Conservation (phyloP, 2,329 filamentous ascomycete species). For the Fusarium armeniacum region DNA sequence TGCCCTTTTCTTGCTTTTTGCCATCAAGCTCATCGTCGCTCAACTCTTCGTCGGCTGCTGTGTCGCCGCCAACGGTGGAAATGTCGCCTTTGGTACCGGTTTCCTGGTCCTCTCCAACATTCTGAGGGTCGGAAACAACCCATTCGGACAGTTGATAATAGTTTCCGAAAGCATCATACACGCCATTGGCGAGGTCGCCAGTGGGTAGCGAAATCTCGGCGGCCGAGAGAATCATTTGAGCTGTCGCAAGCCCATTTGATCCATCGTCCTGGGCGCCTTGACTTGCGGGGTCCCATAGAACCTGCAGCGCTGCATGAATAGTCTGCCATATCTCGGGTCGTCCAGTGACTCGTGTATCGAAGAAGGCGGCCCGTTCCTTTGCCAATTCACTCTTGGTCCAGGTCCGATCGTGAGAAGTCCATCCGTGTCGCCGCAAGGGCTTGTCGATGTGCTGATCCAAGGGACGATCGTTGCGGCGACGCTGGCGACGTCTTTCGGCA, state of each 20-base stretch:
- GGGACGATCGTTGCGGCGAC: slow-evolving; percentile 55
- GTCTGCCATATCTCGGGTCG: slow-evolving; percentile 84
- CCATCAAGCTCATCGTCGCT: slow-evolving; percentile 58
- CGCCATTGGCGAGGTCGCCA: slow-evolving; percentile 78
- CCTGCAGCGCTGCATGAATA: slow-evolving; percentile 74
- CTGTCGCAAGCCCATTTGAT: slow-evolving; percentile 69
- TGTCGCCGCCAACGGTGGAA: slow-evolving; percentile 57
- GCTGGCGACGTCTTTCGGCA: slow-evolving; percentile 53
- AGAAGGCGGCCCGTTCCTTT: slow-evolving; percentile 84
- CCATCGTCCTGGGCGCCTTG: slow-evolving; percentile 56
- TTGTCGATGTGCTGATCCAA: slow-evolving; percentile 77
- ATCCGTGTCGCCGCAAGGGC: slow-evolving; percentile 75
- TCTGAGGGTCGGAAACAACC: slow-evolving; percentile 76
- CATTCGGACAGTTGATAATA: slow-evolving; percentile 78
- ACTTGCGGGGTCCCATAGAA: slow-evolving; percentile 72
- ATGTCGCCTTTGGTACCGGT: slow-evolving; percentile 51
- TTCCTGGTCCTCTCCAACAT: slow-evolving; percentile 59
- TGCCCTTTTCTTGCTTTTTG: slow-evolving; percentile 71
- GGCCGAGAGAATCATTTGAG: slow-evolving; percentile 85
- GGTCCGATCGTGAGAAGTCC: slow-evolving; percentile 71
- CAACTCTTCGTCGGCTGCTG: slow-evolving; percentile 56
- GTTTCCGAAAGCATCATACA: slow-evolving; percentile 78
- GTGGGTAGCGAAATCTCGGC: slow-evolving; percentile 81
- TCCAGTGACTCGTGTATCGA: slow-evolving; percentile 88
- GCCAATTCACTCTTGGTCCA: slow-evolving; percentile 81